Evolutionary conservation across 73 alveolate species (phyloP).

Genomic region (Tetrahymena thermophila): DNA sequence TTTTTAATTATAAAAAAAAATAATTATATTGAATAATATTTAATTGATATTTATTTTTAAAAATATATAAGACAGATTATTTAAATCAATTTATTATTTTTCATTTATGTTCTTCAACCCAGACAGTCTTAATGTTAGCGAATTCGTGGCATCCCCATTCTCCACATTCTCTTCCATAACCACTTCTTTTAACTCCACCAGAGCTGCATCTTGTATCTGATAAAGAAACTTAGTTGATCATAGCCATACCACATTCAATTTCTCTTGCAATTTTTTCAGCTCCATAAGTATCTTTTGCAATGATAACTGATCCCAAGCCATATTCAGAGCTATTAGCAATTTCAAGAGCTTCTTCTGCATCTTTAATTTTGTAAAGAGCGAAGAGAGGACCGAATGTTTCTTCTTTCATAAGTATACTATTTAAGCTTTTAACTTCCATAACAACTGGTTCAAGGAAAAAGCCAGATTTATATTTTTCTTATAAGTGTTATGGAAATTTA

Average conservation of each 20-base stretch:
- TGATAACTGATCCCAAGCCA: constrained; percentile 90
- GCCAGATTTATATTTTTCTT: constrained; percentile 11
- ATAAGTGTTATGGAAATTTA: not conserved
- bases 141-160: constrained; percentile 52
- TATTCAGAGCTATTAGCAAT: constrained; percentile 77
- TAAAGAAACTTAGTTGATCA: constrained; percentile 59
- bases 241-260: constrained; percentile 70
- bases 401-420: constrained; percentile 44
- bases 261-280: constrained; percentile 39
- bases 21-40: too few species aligned
- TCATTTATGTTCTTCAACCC: constrained; percentile 5
- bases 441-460: constrained; percentile 44
- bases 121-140: constrained; percentile 49
- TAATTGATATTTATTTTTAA: too few species aligned
- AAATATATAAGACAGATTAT: too few species aligned
- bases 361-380: constrained; percentile 53
- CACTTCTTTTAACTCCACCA: constrained; percentile 78
- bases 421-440: constrained; percentile 36
- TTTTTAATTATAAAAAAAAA: too few species aligned
- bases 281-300: constrained; percentile 41
- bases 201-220: constrained; percentile 64
- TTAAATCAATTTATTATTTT: not conserved
- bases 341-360: constrained; percentile 67
- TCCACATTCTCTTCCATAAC: constrained; percentile 80
- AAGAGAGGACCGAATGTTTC: constrained; percentile 89